Evolutionary conservation across 2,329 filamentous ascomycete genomes (phyloP), one percentile per base, ranked within the genome.

Genomic region (Triangularia verruculosa): DNA sequence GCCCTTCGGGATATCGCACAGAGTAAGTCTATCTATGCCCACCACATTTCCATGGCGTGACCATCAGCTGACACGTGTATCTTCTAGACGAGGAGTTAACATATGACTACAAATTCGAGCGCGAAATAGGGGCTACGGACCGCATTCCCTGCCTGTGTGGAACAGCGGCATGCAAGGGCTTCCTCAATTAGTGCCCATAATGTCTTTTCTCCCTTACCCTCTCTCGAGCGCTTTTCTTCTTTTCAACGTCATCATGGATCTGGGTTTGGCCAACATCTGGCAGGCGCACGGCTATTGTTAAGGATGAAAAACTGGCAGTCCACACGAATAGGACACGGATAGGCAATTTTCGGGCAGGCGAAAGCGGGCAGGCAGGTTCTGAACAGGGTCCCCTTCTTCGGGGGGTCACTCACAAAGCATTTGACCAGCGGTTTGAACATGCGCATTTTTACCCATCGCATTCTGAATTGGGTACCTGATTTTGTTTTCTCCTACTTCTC

Each of bases 71-170:
- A 70, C 71, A 63, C 17, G 53, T 12, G 59, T 30, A 55, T 24
- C 15, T 58, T 60, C 66, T 74, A 99, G 95, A 97, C 76, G 95
- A 99, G 79, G 95, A 99, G 82, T 88, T 99, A 76, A 99, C 95
- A 1, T 99, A 99, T 80, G 95, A 99, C 81, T 99, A 99, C 85
- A 99, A 99, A 78, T 99, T 99, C 77, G 95, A 99, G 81, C 91
- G 95, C 72, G 95, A 99, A 78, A 92, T 96, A 73, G 93, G 93
- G 73, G 96, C 92, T 70, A 86, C 93, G 67, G 95, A 99, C 77
- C 92, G 95, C 68, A 97, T 99, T 72, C 95, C 95, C 58, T 99
- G 95, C 81, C 88, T 99, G 58, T 99, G 95, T 77, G 95, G 95
- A 65, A 97, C 94, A 52, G 88, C 93, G 28, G 93, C 92, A 56